Evolutionary conservation across 768 basidiomycete genomes (phyloP), one percentile per base, ranked within the genome.

Genomic region (Boletus subparvulus): DNA sequence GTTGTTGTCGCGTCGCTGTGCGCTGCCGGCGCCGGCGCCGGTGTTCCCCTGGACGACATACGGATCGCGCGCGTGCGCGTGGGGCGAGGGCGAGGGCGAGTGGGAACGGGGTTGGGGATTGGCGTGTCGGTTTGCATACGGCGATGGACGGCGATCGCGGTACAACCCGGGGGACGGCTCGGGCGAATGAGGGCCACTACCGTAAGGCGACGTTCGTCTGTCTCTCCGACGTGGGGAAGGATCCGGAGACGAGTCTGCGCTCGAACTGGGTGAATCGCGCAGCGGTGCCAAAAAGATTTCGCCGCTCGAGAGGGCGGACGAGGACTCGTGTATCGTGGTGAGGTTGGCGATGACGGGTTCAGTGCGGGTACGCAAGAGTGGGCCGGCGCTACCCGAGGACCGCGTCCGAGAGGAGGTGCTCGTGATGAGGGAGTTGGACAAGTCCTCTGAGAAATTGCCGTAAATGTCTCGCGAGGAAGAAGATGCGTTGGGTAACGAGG

Each of bases 201-300:
- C 39, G 5, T 69, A 71, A 1, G 69, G 71, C 39, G 64, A 56
- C 39, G 63, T 32, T 6, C 60, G 63, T 56, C 69, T 45, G 50
- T 60, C 54, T n/a, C 72, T 49, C n/a, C 63, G 61, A 52, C 55
- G 61, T 19, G 72, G 60, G 45, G 74, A 57, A 35, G 74, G 67
- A 51, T 71, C 57, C 1, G 65, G 66, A 6, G 66, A 73, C 11
- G 66, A 61, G 4, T 69, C 61, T 3, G 63, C 10, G 12, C 46
- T 59, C 4, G 62, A 5, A 6, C 43, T 50, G 10, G 40, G 6
- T 3, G 64, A 45, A 13, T 62, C 65, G 24, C 50, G 63, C 39
- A 72, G 26, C 3, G 70, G 72, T 2, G 61, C 56, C 11, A 72
- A 36, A 48, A 47, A 73, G 11, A 61, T 41, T n/a, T 73, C 70